These are phyloP conservation scores for Cyberlindnera lachancei DNA, from an alignment of 805 yeast species.

Conservation along the genomic window DNA sequence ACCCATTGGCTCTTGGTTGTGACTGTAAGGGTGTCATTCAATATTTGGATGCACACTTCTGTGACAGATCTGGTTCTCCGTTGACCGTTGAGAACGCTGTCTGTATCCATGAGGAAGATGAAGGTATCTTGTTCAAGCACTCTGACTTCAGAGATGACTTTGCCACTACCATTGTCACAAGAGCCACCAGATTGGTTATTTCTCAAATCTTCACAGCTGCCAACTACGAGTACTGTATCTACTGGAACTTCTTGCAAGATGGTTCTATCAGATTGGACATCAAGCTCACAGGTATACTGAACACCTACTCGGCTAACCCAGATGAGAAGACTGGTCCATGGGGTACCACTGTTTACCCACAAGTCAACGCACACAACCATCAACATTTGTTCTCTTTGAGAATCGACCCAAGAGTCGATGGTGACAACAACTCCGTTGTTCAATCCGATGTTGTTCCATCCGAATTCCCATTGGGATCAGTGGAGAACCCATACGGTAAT, in stretches of 20 bases:
- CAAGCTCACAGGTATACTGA: constrained; percentile 75
- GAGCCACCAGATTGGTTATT: constrained; percentile 66
- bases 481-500: constrained; percentile 72
- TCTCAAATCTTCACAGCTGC: constrained; percentile 85
- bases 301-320: constrained; percentile 58
- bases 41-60: constrained; percentile 72
- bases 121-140: constrained; percentile 72
- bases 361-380: constrained; percentile 79
- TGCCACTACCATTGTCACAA: constrained; percentile 64
- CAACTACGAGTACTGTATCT: constrained; percentile 70
- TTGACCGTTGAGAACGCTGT: constrained; percentile 68
- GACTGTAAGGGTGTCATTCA: constrained; percentile 85
- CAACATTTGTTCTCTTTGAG: constrained; percentile 77
- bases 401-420: constrained; percentile 75
- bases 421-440: constrained; percentile 70
- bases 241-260: constrained; percentile 79
- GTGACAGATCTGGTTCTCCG: constrained; percentile 61
- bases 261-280: constrained; percentile 76
- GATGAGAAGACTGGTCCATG: constrained; percentile 66
- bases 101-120: constrained; percentile 84
- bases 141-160: constrained; percentile 79
- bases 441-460: constrained; percentile 56
- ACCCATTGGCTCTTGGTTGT: constrained; percentile 71
- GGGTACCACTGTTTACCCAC: constrained; percentile 77
- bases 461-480: constrained; percentile 52